Conservation (phyloP, 2,329 filamentous ascomycete species). For the Colletotrichum costaricense region DNA sequence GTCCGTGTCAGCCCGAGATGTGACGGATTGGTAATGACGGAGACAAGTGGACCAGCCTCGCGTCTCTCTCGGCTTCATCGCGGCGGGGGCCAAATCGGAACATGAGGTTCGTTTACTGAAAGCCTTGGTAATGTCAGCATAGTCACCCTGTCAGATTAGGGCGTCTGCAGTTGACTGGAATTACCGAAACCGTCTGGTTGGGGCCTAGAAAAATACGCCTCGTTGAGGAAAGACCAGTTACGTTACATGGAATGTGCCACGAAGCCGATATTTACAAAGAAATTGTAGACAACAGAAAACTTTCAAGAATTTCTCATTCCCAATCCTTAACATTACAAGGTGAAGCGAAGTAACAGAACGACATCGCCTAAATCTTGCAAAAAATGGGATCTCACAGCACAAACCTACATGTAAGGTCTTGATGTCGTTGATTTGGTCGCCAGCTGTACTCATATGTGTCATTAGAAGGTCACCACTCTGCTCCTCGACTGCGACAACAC, state of each 20-base stretch:
- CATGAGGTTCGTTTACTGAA: neutral
- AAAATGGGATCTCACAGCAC: neutral
- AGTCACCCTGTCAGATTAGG: neutral
- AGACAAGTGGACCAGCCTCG: neutral
- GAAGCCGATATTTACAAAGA: neutral
- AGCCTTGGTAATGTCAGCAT: neutral
- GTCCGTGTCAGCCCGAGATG: neutral
- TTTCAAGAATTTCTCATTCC: no score
- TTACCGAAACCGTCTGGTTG: neutral
- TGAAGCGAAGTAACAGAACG: neutral
- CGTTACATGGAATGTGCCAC: neutral
- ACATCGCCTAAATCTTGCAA: neutral
- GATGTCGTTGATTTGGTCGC: neutral
- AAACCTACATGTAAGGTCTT: neutral
- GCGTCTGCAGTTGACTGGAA: neutral
- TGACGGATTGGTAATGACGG: neutral
- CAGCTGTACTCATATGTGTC: neutral
- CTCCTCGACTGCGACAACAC: neutral
- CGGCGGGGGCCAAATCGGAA: neutral
- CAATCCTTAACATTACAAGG: neutral
- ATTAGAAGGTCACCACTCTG: neutral
- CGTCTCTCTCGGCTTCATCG: neutral
- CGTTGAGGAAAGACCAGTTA: neutral
- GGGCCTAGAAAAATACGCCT: neutral
- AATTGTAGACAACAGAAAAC: neutral